Conservation (phyloP, 148 eudicot species). For the Rhododendron griersonianum region DNA sequence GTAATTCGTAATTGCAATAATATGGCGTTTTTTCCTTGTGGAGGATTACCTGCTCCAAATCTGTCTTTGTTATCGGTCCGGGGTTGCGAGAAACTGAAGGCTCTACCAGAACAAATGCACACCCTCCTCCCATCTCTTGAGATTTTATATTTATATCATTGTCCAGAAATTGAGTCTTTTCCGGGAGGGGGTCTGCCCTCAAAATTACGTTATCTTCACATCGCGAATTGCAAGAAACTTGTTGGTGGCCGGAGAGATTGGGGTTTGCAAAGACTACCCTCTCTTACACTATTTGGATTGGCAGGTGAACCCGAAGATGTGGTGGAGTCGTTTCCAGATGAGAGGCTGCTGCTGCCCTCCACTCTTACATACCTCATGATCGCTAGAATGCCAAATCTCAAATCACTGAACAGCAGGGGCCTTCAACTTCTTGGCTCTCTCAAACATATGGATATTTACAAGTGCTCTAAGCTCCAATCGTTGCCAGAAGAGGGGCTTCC, state of each 20-base stretch:
- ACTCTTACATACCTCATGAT: too few relatives aligned
- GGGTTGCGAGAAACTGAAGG: not conserved
- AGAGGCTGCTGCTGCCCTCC: too few relatives aligned
- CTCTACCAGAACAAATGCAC: not conserved
- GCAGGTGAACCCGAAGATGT: not conserved
- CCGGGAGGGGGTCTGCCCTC: not conserved
- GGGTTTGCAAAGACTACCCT: too few relatives aligned
- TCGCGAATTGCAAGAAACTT: not conserved
- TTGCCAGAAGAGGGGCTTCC: too few relatives aligned
- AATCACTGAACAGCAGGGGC: not conserved
- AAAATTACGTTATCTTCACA: not conserved
- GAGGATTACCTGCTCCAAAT: too few relatives aligned
- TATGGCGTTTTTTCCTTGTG: too few relatives aligned
- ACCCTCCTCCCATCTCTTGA: not conserved
- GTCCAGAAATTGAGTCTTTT: not conserved
- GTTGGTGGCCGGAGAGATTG: not conserved
- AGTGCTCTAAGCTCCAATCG: not conserved
- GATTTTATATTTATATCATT: accelerated
- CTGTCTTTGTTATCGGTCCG: too few relatives aligned
- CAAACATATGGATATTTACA: not conserved
- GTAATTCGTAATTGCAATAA: too few relatives aligned
- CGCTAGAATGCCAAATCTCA: too few relatives aligned
- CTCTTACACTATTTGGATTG: too few relatives aligned
- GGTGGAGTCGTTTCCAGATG: too few relatives aligned
- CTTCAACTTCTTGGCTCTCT: not conserved